Base-by-base conservation (phyloP, 257 asterid species). In the Echium plantagineum region DNA sequence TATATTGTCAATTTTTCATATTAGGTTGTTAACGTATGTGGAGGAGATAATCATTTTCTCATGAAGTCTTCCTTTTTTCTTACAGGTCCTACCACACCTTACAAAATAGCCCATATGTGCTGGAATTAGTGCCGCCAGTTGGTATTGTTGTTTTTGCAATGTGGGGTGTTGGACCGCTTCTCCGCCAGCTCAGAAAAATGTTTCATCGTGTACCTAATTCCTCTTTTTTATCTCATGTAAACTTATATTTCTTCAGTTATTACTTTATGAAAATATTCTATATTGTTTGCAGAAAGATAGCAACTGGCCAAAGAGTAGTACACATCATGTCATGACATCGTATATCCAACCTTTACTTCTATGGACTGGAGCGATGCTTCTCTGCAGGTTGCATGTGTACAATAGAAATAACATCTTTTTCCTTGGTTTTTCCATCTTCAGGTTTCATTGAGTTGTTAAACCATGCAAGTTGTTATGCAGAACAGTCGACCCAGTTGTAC, bases 81-180 rank as follows among this genome's bases (percentile, higher is more conserved):
- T 13, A 18, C 90, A 88, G 98, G 76, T 80, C 94, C 66, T 73
- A 72, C 76, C 71, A 68, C 60, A 72, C 57, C 61, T 70, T 81
- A 68, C 89, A 77, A 69, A 87, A 85, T 58, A 82, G 75, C 65
- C 81, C 89, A 9, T 48, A 71, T 61, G 72, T 75, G 58, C 71
- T 77, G 65, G 84, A 80, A 74, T 66, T 89, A 80, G 77, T 88
- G 75, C 83, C 95, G 57, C 94, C 94, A 55, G 83, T 81, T 74
- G 87, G 94, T 67, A 62, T 83, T 55, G 55, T 86, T 77, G 62
- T 74, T 68, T 93, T 93, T 77, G 85, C 94, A 63, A 55, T 84
- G 59, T 93, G 95, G 95, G 96, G 98, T 70, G 83, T 93, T 68
- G 81, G 86, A 55, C 98, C 94, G 15, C 81, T 86, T 54, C 66